Conservation (phyloP, 176 grass and related monocot genomes). For the Avena atlantica region DNA sequence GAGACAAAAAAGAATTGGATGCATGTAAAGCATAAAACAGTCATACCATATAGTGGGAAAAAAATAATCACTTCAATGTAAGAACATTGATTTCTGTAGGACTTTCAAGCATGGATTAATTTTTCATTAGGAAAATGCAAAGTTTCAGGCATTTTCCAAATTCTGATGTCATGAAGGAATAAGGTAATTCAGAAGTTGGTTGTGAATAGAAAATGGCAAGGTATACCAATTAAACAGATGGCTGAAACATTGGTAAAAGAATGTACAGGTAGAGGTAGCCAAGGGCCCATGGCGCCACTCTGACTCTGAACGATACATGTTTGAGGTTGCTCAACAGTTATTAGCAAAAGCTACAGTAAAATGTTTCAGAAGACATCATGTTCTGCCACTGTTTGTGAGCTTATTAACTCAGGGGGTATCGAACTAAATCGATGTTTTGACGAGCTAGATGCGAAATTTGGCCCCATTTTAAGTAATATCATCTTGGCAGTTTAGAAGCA, state of each 20-base stretch:
- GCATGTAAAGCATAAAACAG: slow-evolving; percentile 2
- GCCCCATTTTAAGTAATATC: not conserved
- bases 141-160: not conserved
- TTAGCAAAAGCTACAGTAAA: slow-evolving; percentile 13
- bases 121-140: not conserved
- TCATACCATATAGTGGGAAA: not conserved
- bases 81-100: not conserved
- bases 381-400: not conserved
- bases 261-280: not conserved
- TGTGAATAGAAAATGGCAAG: not conserved
- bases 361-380: not conserved
- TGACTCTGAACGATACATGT: not conserved
- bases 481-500: not conserved
- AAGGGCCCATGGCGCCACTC: not conserved
- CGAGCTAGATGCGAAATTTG: not conserved
- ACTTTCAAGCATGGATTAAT: not conserved
- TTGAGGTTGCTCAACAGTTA: not conserved
- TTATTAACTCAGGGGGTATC: not conserved
- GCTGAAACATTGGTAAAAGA: not conserved
- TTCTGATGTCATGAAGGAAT: not conserved
- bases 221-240: not conserved
- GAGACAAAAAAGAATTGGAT: not conserved
- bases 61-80: not conserved
- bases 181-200: not conserved
- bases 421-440: not conserved